A percentile compares a stretch with the other conserved stretches of the same genome.
phyloP scores from a whole-genome alignment of 768 basidiomycete genomes.

The Trametes punicea region DNA sequence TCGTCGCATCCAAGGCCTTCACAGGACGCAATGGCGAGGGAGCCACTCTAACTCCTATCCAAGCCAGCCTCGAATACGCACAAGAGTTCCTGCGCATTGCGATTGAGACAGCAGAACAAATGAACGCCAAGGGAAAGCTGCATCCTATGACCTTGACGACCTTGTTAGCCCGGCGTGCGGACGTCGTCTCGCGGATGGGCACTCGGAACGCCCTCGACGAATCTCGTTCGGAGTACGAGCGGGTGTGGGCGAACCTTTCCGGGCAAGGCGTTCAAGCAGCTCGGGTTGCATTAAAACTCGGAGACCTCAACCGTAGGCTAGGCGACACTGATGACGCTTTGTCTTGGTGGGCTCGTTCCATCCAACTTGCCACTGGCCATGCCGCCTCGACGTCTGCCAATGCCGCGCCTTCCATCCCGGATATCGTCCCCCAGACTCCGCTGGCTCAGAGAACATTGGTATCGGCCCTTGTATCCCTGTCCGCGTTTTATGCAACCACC shows the following conservation, averaged over 20 bases:
- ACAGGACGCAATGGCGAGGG: constrained; percentile 31
- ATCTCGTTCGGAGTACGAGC: constrained; percentile 55
- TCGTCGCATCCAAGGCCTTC: constrained; percentile 38
- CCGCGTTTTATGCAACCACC: constrained; percentile 63
- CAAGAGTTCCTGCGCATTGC: constrained; percentile 52
- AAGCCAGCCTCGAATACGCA: constrained; percentile 52
- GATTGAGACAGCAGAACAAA: constrained; percentile 43
- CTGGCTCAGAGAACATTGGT: constrained; percentile 59
- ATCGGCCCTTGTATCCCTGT: constrained; percentile 64
- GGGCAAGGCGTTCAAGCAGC: constrained; percentile 44
- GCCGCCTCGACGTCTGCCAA: constrained; percentile 22
- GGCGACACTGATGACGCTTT: constrained; percentile 52
- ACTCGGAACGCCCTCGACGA: constrained; percentile 45
- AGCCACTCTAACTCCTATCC: constrained; percentile 42
- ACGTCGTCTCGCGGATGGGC: constrained; percentile 61
- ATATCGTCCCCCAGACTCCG: constrained; percentile 50
- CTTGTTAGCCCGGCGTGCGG: constrained; percentile 54
- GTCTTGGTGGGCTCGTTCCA: constrained; percentile 64
- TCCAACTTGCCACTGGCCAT: constrained; percentile 42
- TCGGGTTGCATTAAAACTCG: constrained; percentile 61
- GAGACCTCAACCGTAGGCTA: constrained; percentile 58
- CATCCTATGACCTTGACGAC: constrained; percentile 50
- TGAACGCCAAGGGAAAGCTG: constrained; percentile 37
- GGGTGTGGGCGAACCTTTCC: constrained; percentile 49
- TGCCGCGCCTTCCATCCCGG: constrained; percentile 32